Conservation (phyloP, 331 rosid genomes). For the Erythrophleum ivorense region DNA sequence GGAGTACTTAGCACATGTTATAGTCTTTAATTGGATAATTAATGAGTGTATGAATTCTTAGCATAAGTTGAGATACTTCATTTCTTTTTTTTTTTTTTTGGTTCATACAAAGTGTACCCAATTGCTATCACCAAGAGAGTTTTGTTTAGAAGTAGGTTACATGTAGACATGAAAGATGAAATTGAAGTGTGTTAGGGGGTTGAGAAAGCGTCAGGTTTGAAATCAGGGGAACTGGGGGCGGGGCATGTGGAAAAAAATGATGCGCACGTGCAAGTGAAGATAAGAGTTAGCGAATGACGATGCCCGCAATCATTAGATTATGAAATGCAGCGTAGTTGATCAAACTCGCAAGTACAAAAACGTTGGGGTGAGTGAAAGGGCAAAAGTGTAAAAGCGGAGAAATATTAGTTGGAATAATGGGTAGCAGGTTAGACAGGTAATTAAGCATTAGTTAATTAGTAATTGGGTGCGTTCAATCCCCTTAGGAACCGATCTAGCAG, state of each 20-base stretch:
- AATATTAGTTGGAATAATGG: background rate
- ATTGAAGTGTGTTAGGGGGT: no score
- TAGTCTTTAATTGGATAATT: no score
- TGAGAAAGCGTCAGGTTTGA: no score
- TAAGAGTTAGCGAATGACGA: background rate
- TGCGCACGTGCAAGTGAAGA: background rate
- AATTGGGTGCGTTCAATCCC: conserved; percentile 34
- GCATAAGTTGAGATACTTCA: no score
- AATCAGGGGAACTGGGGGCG: background rate
- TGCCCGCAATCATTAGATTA: background rate
- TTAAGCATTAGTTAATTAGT: background rate
- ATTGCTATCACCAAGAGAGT: no score
- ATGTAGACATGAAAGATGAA: no score
- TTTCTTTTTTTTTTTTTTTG: no score
- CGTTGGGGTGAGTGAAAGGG: conserved; percentile 15
- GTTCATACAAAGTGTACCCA: no score
- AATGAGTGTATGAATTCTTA: no score
- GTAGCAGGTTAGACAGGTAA: background rate
- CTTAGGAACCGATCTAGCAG: conserved; percentile 64
- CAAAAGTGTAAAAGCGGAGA: conserved; percentile 7
- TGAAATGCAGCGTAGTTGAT: background rate
- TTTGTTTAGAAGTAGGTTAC: no score
- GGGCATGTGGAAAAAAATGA: background rate
- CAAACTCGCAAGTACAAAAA: background rate
- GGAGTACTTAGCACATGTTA: no score